Percentiles rank a stretch among this genome's conserved stretches.
Conservation (phyloP, 139 green algal genomes). For the Pseudopediastrum boryanum region DNA sequence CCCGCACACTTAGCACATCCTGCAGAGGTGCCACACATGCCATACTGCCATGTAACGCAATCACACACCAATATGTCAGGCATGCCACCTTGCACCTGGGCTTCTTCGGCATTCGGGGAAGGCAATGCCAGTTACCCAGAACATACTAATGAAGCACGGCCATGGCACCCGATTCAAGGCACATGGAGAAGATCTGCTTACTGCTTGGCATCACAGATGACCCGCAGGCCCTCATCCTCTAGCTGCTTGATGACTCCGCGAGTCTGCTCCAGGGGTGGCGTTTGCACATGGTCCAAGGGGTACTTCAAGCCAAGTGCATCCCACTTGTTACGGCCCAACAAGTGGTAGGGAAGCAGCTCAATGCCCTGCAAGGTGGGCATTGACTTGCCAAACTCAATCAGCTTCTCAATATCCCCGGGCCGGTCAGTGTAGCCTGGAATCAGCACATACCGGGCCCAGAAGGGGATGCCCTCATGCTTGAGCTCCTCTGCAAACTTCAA, state of each 20-base stretch:
- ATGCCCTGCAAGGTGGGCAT: slow-evolving; percentile 53
- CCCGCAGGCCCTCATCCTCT: slow-evolving; percentile 35
- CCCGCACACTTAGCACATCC: too few relatives aligned
- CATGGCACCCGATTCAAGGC: too few relatives aligned
- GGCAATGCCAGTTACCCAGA: too few relatives aligned
- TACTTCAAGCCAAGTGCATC: slow-evolving; percentile 57
- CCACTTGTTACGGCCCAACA: slow-evolving; percentile 72
- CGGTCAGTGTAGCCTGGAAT: slow-evolving; percentile 29
- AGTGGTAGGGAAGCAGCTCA: slow-evolving; percentile 78
- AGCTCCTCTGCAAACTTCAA: slow-evolving; percentile 64
- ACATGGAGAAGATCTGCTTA: too few relatives aligned
- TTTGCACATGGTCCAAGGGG: slow-evolving; percentile 49
- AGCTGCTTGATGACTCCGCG: slow-evolving; percentile 30
- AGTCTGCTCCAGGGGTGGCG: slow-evolving; percentile 39
- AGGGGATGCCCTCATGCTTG: slow-evolving; percentile 50
- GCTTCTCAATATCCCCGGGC: slow-evolving; percentile 1
- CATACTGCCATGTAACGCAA: too few relatives aligned
- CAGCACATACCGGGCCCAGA: slow-evolving; percentile 52
- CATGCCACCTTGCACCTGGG: too few relatives aligned
- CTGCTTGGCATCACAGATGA: slow-evolving; percentile 49
- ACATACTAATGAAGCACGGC: too few relatives aligned
- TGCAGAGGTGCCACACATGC: too few relatives aligned
- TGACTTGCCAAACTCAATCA: slow-evolving; percentile 1
- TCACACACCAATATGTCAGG: too few relatives aligned
- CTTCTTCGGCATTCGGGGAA: too few relatives aligned